Base-by-base conservation (phyloP, 768 basidiomycete species). In the Pleurotus cornucopiae region DNA sequence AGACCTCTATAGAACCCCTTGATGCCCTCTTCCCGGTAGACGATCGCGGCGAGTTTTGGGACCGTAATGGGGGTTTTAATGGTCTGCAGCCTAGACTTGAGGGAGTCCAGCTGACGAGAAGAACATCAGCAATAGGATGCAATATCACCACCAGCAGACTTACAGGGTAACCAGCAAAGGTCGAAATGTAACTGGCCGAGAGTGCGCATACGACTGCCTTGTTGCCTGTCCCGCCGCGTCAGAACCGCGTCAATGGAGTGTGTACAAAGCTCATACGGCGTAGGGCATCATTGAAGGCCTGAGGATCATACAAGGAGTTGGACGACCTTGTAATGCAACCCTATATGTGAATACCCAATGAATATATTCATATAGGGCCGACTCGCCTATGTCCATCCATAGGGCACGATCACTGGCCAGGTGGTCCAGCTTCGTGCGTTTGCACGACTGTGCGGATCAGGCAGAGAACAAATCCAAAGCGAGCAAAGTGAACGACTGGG, bases 81-180 rank as follows among this genome's bases (percentile, higher is more conserved):
- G 44, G 91, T 92, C 72, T 97, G 94, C 52, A 97, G 73, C 65
- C 94, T 79, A 59, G 92, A 95, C 74, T 98, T 98, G 73, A 98
- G 81, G 54, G 90, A 93, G 70, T 98, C 96, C 75, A 98, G 76
- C 86, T 95, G 64, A 54, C 40, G 16, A 56, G 23, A 25, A 49
- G 49, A 40, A 26, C 25, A 49, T 51, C 43, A 46, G 38, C 9
- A 34, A 26, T 45, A 39, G 54, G 39, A 47, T 34, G 48, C 14
- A 20, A 11, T n/a, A 13, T 14, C n/a, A 21, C 5, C 6, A 7
- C 57, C 12, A 40, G 49, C 51, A 3, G 14, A 82, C 76, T 59
- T 58, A 78, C 91, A 56, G 93, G 93, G 70, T 94, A 96, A 49
- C 94, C 94, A 56, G 89, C 89, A 65, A 96, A 83, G 12, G 95